Evolutionary conservation across 2,329 filamentous ascomycete species (phyloP).

Genomic region (Diaporthe sp.): DNA sequence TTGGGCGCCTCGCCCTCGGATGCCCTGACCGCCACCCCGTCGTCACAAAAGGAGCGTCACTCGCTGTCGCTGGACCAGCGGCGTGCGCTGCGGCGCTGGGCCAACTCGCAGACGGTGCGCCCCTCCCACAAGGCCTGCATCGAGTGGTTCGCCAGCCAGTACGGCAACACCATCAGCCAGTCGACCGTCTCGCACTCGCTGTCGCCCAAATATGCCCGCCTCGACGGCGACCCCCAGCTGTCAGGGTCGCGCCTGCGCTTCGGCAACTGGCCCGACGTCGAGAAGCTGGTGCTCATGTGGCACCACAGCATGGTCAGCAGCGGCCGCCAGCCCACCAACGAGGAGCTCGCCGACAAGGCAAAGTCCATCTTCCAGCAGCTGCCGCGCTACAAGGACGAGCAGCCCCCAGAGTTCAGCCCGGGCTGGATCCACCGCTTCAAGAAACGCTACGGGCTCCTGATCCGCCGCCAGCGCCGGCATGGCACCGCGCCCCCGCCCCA

Average conservation of each 20-base stretch:
- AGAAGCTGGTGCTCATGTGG: constrained; percentile 70
- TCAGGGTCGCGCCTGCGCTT: constrained; percentile 74
- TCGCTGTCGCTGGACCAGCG: constrained; percentile 74
- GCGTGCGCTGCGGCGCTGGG: constrained; percentile 72
- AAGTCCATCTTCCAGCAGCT: constrained; percentile 71
- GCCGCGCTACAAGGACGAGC: constrained; percentile 72
- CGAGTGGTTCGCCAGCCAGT: constrained; percentile 72
- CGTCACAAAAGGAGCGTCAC: constrained; percentile 63
- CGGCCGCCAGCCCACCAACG: constrained; percentile 72
- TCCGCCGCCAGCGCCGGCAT: constrained; percentile 69
- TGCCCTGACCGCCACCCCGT: constrained; percentile 20
- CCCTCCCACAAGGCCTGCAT: constrained; percentile 74
- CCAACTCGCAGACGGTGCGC: constrained; percentile 67
- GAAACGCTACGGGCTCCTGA: constrained; percentile 72
- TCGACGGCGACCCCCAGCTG: constrained; percentile 72
- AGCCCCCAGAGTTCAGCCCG: constrained; percentile 73
- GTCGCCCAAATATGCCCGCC: constrained; percentile 72
- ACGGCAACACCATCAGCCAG: constrained; percentile 73
- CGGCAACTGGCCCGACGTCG: constrained; percentile 75
- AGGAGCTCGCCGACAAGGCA: constrained; percentile 74
- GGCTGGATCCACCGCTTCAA: constrained; percentile 77
- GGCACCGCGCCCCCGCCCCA: constrained; percentile 64
- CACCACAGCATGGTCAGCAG: constrained; percentile 65
- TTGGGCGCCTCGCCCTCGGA: constrained; percentile 35
- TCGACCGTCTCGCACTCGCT: constrained; percentile 75